Base-by-base conservation (phyloP, 768 basidiomycete genomes). In the Strobilomyces confusus region DNA sequence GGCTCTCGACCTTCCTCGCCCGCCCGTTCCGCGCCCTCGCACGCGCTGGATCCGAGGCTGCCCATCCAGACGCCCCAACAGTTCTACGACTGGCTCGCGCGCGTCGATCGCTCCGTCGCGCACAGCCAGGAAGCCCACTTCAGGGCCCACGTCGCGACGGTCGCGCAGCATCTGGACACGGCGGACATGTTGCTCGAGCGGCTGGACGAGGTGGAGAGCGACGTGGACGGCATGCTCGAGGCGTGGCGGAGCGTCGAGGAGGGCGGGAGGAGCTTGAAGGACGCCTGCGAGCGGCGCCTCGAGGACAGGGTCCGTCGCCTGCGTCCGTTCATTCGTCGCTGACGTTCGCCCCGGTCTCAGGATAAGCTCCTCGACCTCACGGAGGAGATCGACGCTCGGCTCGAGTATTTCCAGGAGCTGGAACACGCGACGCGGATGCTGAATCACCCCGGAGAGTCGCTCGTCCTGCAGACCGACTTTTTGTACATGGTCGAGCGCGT, bases 41-140 rank as follows among this genome's bases (percentile, higher is more conserved):
- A 87, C 63, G 77, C 84, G 0, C 72, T 92, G 15, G 86, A 89
- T 63, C 89, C 91, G 3, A 81, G 79, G 46, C 80, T 83, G 37
- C 86, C 90, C 5, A 85, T 98, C 36, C 81, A 87, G 57, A 95
- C 93, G 0, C 87, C 94, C 1, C 92, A 98, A 62, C 93, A 98
- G 60, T 95, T 99, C 71, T 92, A 95, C 66, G 95, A 98, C 72
- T 97, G 94, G 87, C 95, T 94, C 69, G 78, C 91, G 4, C 77
- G 89, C 37, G 84, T 99, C 49, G 94, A 97, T 58, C 79, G 88
- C 15, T 88, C 89, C 3, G 91, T 97, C 34, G 88, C 93, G 9
- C 92, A 93, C 63, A 89, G 89, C 54, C 95, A 98, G 64, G 95
- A 98, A 63, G 84, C 92, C 6, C 87, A 94, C 65, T 98, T 97